phyloP scores from a whole-genome alignment of 768 basidiomycete species.

The Mycena kentingensis region DNA sequence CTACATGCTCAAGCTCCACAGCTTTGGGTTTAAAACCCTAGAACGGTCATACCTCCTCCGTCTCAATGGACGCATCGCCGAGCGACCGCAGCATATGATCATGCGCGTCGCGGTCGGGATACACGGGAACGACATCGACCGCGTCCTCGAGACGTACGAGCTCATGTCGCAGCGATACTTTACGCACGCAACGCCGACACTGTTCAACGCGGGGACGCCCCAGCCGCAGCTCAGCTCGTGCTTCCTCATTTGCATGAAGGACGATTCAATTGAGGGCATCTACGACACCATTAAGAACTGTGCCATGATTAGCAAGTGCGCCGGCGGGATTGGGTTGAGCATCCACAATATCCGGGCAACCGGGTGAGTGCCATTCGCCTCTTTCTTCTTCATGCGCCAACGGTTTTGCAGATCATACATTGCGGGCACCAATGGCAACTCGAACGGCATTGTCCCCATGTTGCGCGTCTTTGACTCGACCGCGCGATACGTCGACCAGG shows the following conservation, averaged over 20 bases:
- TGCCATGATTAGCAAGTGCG: conserved; percentile 99
- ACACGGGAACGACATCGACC: conserved; percentile 87
- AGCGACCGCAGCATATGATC: conserved; percentile 98
- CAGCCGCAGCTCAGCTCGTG: conserved; percentile 95
- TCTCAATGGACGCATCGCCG: conserved; percentile 91
- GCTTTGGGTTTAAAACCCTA: conserved; percentile 99
- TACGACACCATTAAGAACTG: conserved; percentile 98
- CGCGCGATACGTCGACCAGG: conserved; percentile 98
- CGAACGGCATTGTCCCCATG: conserved; percentile 99
- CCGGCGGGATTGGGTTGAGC: conserved; percentile 94
- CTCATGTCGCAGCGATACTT: conserved; percentile 99
- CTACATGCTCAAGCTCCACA: conserved; percentile 28
- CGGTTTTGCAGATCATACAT: conserved; percentile 79
- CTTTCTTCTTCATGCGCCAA: neutral
- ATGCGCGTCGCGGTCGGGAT: conserved; percentile 99
- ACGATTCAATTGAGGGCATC: conserved; percentile 98
- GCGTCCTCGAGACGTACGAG: conserved; percentile 88
- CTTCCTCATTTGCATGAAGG: conserved; percentile 98
- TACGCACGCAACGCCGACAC: conserved; percentile 95
- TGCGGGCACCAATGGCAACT: conserved; percentile 98
- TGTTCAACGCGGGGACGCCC: conserved; percentile 99
- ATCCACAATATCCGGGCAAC: conserved; percentile 97
- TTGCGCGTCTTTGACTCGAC: conserved; percentile 97
- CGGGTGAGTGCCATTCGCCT: conserved; percentile 53
- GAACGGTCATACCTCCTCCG: conserved; percentile 97